Evolutionary conservation across 2,329 filamentous ascomycete genomes (phyloP), one percentile per base, ranked within the genome.

Genomic region (Chalaropsis ovoidea): DNA sequence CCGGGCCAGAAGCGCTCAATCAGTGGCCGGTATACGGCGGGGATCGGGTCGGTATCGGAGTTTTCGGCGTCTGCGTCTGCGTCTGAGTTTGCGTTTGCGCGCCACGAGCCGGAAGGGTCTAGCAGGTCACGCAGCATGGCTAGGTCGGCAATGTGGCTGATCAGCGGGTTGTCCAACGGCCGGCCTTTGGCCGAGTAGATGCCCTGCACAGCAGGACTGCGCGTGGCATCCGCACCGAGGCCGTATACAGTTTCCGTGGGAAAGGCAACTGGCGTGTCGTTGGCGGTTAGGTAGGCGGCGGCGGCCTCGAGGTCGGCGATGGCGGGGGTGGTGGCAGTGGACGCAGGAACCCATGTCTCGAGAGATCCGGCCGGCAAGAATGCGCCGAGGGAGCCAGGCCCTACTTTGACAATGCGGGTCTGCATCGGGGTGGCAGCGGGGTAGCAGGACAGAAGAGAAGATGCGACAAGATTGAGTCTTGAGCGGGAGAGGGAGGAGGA

Each of bases 171-270:
- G 73, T 99, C 94, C 6, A 88, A 88, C 2, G 94, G 94, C 65
- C 94, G 79, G 65, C 90, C 88, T 77, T 99, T 99, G 63, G 90
- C 91, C 24, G 84, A 81, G 75, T 94, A 99, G 70, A 99, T 99
- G n/a, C 91, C 92, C 72, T 82, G 85, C 6, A 97, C 93, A 1
- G 93, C 88, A 27, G 78, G 80, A 71, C 86, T 90, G 71, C 90
- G 84, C 31, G 92, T 97, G 11, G 94, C 94, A 77, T 97, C 94
- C 15, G 94, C 94, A n/a, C 91, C 94, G 7, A 99, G 81, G 0
- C 94, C 94, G 74, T 99, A 99, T 0, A 99, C 94, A 0, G 94
- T 99, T 77, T 99, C 94, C 0, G 94, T 99, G 0, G 94, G 94
- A 73, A 99, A 99, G 0, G 90, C 94, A 61, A 99, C 90, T 3